Conservation (phyloP, 2,329 filamentous ascomycete genomes). For the Talaromyces sp. region DNA sequence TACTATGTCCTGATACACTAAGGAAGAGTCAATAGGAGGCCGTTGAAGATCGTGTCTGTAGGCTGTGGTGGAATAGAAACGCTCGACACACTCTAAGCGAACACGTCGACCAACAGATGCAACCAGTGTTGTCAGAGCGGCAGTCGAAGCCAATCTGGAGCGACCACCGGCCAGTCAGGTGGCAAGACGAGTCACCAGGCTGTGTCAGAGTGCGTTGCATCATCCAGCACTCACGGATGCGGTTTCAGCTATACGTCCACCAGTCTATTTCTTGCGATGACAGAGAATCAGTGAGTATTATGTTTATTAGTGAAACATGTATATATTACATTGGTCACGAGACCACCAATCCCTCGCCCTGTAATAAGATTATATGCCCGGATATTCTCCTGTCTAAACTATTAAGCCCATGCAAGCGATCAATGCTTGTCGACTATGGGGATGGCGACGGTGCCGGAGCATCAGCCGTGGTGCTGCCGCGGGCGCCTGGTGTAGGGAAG, state of each 20-base stretch:
- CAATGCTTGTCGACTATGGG: not conserved
- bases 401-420: not conserved
- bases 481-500: conserved; percentile 52
- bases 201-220: conserved; percentile 1
- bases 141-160: not conserved
- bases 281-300: not conserved
- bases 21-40: not conserved
- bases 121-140: not conserved
- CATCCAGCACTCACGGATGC: not conserved
- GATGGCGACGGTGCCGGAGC: conserved; percentile 46
- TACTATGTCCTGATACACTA: not conserved
- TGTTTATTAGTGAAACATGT: conserved; percentile 5
- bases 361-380: not conserved
- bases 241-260: not conserved
- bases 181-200: conserved; percentile 11
- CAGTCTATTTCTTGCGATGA: not conserved
- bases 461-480: conserved; percentile 41
- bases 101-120: not conserved
- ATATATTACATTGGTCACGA: conserved; percentile 12
- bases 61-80: not conserved
- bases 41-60: not conserved
- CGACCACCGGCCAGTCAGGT: conserved; percentile 2
- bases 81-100: not conserved
- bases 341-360: not conserved
- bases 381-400: not conserved